Conservation (phyloP, 306 rosid species). For the Boehmeria nivea region DNA sequence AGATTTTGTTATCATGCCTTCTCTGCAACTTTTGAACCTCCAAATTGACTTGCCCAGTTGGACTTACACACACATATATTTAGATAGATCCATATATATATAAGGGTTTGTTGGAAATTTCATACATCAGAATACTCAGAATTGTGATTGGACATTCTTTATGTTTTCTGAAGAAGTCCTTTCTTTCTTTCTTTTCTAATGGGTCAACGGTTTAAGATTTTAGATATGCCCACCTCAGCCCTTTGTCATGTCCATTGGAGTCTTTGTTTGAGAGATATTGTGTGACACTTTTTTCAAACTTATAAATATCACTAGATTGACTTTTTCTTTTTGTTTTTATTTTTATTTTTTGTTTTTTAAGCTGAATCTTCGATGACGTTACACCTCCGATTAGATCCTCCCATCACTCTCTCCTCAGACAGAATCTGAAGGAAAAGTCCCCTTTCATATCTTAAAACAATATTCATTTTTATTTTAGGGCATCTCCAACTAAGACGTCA, state of each 20-base stretch:
- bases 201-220: conserved; percentile 37
- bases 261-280: conserved; percentile 4
- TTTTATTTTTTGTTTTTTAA: neutral
- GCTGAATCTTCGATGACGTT: conserved; percentile 46
- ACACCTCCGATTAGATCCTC: conserved; percentile 56
- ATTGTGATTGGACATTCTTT: conserved; percentile 59
- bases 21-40: conserved; percentile 32
- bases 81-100: neutral
- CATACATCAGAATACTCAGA: conserved; percentile 10
- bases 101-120: conserved; percentile 11
- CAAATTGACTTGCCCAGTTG: conserved; percentile 34
- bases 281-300: conserved; percentile 23
- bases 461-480: neutral
- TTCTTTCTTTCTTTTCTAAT: neutral
- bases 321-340: conserved; percentile 20
- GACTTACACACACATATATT: conserved; percentile 13
- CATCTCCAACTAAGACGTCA: no score
- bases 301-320: conserved; percentile 48
- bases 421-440: conserved; percentile 54
- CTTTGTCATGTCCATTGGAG: neutral
- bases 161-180: conserved; percentile 6
- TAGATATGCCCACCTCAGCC: conserved; percentile 5
- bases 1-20: conserved; percentile 36
- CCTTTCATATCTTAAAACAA: conserved; percentile 16
- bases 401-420: conserved; percentile 40